These are phyloP conservation scores for Chenopodium formosanum DNA, from an alignment of 148 eudicot species.

Conservation along the genomic window DNA sequence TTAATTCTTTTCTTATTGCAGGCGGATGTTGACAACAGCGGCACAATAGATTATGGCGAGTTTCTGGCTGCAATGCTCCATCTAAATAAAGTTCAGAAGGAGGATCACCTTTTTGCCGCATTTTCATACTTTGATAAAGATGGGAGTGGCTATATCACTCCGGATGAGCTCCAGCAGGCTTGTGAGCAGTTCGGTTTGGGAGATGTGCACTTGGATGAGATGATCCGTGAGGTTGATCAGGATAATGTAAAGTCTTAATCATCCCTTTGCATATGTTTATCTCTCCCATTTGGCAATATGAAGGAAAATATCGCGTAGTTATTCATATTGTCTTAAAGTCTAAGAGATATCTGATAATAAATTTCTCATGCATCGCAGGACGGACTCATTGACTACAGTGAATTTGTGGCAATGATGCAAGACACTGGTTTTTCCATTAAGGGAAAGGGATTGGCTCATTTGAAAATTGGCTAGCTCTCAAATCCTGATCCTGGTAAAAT, in stretches of 20 bases:
- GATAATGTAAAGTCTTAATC: slow-evolving; percentile 40
- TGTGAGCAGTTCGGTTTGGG: slow-evolving; percentile 54
- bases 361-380: slow-evolving; percentile 39
- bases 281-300: background rate
- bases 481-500: background rate
- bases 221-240: slow-evolving; percentile 58
- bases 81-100: slow-evolving; percentile 56
- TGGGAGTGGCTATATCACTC: slow-evolving; percentile 63
- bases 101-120: slow-evolving; percentile 60
- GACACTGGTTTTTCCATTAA: slow-evolving; percentile 40
- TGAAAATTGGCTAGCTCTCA: slow-evolving; percentile 12
- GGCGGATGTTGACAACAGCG: slow-evolving; percentile 71
- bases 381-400: slow-evolving; percentile 59
- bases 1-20: slow-evolving; percentile 21
- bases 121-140: slow-evolving; percentile 61
- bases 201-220: slow-evolving; percentile 46
- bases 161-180: slow-evolving; percentile 58
- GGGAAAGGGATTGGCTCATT: slow-evolving; percentile 24
- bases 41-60: slow-evolving; percentile 62
- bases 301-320: background rate
- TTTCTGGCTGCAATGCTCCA: slow-evolving; percentile 70
- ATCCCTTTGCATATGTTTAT: background rate
- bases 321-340: background rate
- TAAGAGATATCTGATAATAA: background rate
- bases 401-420: slow-evolving; percentile 67